Percentiles rank a stretch among this genome's conserved stretches.
phyloP scores from a whole-genome alignment of 2,329 filamentous ascomycete genomes.

The Ramichloridium luteum region DNA sequence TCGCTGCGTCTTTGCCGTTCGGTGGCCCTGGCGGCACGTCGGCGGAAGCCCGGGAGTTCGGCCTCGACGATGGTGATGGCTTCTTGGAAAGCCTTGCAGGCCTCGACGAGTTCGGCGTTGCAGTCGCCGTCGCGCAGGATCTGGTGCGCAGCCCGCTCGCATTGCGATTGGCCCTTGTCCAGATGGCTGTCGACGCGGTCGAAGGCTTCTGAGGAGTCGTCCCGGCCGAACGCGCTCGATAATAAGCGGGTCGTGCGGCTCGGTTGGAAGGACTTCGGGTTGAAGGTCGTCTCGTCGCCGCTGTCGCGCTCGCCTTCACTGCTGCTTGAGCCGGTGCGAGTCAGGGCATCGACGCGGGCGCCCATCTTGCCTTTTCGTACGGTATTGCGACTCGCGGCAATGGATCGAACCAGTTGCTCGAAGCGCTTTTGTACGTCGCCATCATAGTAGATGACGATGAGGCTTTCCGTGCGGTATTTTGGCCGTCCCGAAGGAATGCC shows the following conservation, averaged over 20 bases:
- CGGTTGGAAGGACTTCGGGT: constrained; percentile 13
- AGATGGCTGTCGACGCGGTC: constrained; percentile 67
- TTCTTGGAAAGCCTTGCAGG: constrained; percentile 52
- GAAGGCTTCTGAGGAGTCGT: constrained; percentile 17
- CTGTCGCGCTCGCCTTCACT: constrained; percentile 24
- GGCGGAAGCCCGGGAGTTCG: constrained; percentile 15
- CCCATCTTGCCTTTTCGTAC: constrained; percentile 83
- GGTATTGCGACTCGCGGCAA: constrained; percentile 68
- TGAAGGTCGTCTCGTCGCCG: constrained; percentile 24
- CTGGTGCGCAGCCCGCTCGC: constrained; percentile 78
- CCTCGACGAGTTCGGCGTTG: constrained; percentile 58
- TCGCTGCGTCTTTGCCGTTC: constrained; percentile 15
- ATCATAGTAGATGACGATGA: constrained; percentile 88
- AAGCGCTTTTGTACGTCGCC: constrained; percentile 73
- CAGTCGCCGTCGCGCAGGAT: constrained; percentile 83
- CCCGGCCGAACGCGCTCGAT: constrained; percentile 5
- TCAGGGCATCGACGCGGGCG: constrained; percentile 49
- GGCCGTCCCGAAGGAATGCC: constrained; percentile 30
- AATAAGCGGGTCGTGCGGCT: background rate
- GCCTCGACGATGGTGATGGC: constrained; percentile 42
- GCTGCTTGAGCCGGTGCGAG: constrained; percentile 24
- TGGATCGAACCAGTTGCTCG: constrained; percentile 68
- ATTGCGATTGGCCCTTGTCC: constrained; percentile 67
- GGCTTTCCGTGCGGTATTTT: constrained; percentile 57
- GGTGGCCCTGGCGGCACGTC: constrained; percentile 14